Evolutionary conservation across 192 early-diverging fungal genomes (phyloP).

Genomic region (Martensiomyces pterosporus): DNA sequence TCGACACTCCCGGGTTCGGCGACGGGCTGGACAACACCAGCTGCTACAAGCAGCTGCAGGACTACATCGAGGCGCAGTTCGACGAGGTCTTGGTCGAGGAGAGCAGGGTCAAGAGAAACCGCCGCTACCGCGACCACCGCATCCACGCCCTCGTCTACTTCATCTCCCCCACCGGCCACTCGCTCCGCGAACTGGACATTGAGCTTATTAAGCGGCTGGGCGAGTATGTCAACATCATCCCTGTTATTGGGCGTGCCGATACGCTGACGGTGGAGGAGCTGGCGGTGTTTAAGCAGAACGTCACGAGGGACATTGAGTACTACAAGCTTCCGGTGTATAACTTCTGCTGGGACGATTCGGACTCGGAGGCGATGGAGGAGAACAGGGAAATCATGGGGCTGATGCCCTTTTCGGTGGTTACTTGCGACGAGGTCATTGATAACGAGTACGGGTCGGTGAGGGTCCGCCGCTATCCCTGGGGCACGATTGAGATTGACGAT

Average conservation of each 20-base stretch:
- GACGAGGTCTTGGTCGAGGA: slow-evolving; percentile 92
- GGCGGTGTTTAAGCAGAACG: slow-evolving; percentile 79
- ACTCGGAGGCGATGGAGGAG: slow-evolving; percentile 97
- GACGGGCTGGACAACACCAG: slow-evolving; percentile 92
- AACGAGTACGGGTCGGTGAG: slow-evolving; percentile 83
- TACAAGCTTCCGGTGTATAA: slow-evolving; percentile 98
- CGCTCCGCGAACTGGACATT: slow-evolving; percentile 93
- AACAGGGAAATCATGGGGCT: slow-evolving; percentile 88
- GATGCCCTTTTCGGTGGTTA: slow-evolving; percentile 93
- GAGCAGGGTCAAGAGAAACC: slow-evolving; percentile 77
- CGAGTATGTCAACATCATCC: slow-evolving; percentile 93
- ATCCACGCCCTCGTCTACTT: slow-evolving; percentile 97
- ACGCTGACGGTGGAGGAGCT: slow-evolving; percentile 82
- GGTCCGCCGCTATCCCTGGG: slow-evolving; percentile 94
- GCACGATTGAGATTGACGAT: slow-evolving; percentile 94
- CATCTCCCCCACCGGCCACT: slow-evolving; percentile 93
- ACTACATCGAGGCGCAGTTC: slow-evolving; percentile 92
- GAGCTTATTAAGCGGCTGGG: slow-evolving; percentile 89
- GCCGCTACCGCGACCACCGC: slow-evolving; percentile 92
- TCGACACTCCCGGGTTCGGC: slow-evolving; percentile 98
- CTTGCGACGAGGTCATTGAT: slow-evolving; percentile 75
- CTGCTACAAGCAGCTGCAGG: slow-evolving; percentile 89
- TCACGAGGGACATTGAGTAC: slow-evolving; percentile 97
- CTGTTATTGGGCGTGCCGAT: slow-evolving; percentile 92
- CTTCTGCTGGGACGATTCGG: slow-evolving; percentile 98